Evolutionary conservation across 2,329 filamentous ascomycete genomes (phyloP).

Genomic region (Achaetomium macrosporum): DNA sequence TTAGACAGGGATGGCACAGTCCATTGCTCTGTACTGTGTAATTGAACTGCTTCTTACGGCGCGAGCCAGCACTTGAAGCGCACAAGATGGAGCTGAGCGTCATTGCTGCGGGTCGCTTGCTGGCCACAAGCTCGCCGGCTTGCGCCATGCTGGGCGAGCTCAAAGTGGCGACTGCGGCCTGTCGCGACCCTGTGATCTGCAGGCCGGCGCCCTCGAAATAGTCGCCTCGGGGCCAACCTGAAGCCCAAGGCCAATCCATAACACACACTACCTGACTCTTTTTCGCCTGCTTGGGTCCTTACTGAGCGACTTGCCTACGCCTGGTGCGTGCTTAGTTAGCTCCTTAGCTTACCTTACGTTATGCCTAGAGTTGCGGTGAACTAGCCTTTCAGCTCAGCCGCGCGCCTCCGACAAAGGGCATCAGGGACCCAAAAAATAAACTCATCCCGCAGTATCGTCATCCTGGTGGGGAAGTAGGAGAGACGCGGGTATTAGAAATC

Average conservation of each 20-base stretch:
- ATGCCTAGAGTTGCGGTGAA: background rate
- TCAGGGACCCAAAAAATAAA: background rate
- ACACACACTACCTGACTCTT: too few relatives aligned
- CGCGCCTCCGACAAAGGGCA: background rate
- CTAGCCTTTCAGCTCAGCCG: conserved; percentile 3
- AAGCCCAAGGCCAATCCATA: too few relatives aligned
- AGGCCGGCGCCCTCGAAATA: too few relatives aligned
- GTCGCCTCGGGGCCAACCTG: too few relatives aligned
- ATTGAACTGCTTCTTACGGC: background rate
- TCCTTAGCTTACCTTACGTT: background rate
- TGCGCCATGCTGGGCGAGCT: too few relatives aligned
- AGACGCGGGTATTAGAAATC: background rate
- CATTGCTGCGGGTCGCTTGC: too few relatives aligned
- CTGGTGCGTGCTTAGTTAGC: background rate
- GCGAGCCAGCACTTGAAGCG: background rate
- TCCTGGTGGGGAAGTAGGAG: background rate
- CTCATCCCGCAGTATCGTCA: background rate
- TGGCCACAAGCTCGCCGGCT: too few relatives aligned
- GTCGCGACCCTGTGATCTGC: too few relatives aligned
- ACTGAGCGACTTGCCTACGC: background rate
- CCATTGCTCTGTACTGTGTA: background rate
- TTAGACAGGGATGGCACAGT: too few relatives aligned
- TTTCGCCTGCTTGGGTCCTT: background rate
- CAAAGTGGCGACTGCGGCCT: too few relatives aligned
- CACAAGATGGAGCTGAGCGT: background rate